Evolutionary conservation across 1,139 yeast species (phyloP), one percentile per base, ranked within the genome.

Genomic region (Wickerhamomyces sp.): DNA sequence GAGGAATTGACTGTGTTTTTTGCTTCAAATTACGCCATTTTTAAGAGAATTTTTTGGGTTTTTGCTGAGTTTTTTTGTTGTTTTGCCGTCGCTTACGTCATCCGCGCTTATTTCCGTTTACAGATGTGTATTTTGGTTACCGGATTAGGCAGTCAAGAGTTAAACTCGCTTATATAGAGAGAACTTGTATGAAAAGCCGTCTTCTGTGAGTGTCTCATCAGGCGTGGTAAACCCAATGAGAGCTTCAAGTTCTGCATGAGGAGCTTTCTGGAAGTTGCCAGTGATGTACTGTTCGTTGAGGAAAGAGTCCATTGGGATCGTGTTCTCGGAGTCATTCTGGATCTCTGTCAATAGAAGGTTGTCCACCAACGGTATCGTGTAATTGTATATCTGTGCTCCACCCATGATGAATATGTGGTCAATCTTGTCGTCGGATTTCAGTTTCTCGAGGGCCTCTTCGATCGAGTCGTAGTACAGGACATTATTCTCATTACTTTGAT

Each of bases 341-440:
- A 90, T 74, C 55, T 87, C 89, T 0, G 98, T 92, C n/a, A 92
- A 61, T 25, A 89, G 67, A 37, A 92, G 63, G 31, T 78, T 72
- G 37, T 75, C 72, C 1, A 83, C 76, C 5, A 65, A 41, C 0
- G 40, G 41, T 64, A 81, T 59, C 21, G 78, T 70, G 32, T 76
- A 69, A 39, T 76, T 72, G 64, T 92, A 92, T 7, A 92, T 68
- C 59, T 90, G 92, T 1, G 94, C 92, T 1, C 99, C 99, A 3
- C 99, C 99, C 47, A 92, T 92, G 27, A 94, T 72, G 56, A 81
- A 92, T 1, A 90, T 70, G 40, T 76, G 72, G 40, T 78, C 83
- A 20, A 49, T 38, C 13, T 39, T 39, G 1, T 46, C 49, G 13
- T 42, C 31, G 10, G 39, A 25, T 13, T 50, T 41, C 22, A 67